Conservation (phyloP, 208 protist species). For the Leishmania tropica region DNA sequence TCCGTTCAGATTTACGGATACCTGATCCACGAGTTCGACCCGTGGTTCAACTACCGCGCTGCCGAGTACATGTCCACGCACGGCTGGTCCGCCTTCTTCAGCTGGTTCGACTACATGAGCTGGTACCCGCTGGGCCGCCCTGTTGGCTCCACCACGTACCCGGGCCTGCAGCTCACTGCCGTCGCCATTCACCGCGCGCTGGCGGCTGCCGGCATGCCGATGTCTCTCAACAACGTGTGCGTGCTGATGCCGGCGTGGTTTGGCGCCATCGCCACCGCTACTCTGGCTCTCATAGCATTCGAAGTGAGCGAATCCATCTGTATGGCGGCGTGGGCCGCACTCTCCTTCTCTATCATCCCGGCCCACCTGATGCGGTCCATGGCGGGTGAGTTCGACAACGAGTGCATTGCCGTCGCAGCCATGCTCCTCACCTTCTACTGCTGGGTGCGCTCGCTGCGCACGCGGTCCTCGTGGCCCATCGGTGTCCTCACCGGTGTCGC, state of each 20-base stretch:
- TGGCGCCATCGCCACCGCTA: conserved; percentile 90
- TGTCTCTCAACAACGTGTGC: conserved; percentile 97
- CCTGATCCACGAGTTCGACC: conserved; percentile 95
- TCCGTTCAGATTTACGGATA: conserved; percentile 80
- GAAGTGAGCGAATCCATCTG: conserved; percentile 76
- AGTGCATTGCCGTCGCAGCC: conserved; percentile 97
- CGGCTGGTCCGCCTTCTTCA: conserved; percentile 96
- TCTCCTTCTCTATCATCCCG: conserved; percentile 53
- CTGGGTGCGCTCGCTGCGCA: conserved; percentile 82
- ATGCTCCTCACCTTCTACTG: conserved; percentile 95
- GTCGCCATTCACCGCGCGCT: conserved; percentile 91
- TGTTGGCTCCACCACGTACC: conserved; percentile 98
- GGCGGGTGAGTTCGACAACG: conserved; percentile 99
- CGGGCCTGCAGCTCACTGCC: conserved; percentile 97
- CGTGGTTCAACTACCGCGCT: conserved; percentile 94
- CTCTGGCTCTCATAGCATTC: conserved; percentile 83
- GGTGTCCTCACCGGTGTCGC: conserved; percentile 57
- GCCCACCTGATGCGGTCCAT: conserved; percentile 97
- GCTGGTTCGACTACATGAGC: conserved; percentile 98
- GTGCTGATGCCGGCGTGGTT: conserved; percentile 96
- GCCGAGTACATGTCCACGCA: conserved; percentile 92
- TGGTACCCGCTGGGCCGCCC: conserved; percentile 99
- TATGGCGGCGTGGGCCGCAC: conserved; percentile 83
- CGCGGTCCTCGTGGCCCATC: conserved; percentile 46
- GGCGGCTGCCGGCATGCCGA: conserved; percentile 57